Conservation (phyloP, 306 rosid genomes). For the Alnus glutinosa region DNA sequence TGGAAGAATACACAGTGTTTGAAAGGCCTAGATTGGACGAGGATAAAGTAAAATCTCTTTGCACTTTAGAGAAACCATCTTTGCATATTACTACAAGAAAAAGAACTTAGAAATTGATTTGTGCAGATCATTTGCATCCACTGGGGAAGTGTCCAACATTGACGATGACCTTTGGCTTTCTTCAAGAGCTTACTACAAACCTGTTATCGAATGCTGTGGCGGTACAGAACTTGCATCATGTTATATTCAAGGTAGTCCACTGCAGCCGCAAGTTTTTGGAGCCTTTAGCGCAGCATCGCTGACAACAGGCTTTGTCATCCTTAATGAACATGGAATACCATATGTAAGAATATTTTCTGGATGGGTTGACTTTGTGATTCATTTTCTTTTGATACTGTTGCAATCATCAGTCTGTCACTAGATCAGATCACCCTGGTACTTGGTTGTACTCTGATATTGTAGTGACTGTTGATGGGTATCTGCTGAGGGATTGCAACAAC, state of each 20-base stretch:
- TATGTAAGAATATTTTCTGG: slow-evolving; percentile 41
- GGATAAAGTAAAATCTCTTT: slow-evolving; percentile 55
- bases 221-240: slow-evolving; percentile 84
- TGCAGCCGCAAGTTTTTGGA: slow-evolving; percentile 92
- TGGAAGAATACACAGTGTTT: slow-evolving; percentile 80
- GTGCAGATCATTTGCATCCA: slow-evolving; percentile 61
- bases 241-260: slow-evolving; percentile 56
- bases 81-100: not conserved
- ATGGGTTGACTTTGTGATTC: not conserved
- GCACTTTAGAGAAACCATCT: not conserved
- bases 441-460: slow-evolving; percentile 6
- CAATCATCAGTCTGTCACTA: not conserved
- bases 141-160: slow-evolving; percentile 76
- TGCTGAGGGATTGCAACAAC: not conserved
- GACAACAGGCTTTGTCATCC: slow-evolving; percentile 71
- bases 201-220: slow-evolving; percentile 69
- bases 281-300: slow-evolving; percentile 70
- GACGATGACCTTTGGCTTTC: slow-evolving; percentile 95
- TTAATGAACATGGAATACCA: slow-evolving; percentile 71
- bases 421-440: slow-evolving; percentile 14
- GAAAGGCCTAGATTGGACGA: slow-evolving; percentile 88
- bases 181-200: slow-evolving; percentile 68
- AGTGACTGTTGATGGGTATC: not conserved
- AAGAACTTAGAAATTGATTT: slow-evolving; percentile 23
- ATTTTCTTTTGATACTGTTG: not conserved